These are phyloP conservation scores for Cladobotryum protrusum DNA, from an alignment of 2,329 filamentous ascomycete species.

Conservation along the genomic window DNA sequence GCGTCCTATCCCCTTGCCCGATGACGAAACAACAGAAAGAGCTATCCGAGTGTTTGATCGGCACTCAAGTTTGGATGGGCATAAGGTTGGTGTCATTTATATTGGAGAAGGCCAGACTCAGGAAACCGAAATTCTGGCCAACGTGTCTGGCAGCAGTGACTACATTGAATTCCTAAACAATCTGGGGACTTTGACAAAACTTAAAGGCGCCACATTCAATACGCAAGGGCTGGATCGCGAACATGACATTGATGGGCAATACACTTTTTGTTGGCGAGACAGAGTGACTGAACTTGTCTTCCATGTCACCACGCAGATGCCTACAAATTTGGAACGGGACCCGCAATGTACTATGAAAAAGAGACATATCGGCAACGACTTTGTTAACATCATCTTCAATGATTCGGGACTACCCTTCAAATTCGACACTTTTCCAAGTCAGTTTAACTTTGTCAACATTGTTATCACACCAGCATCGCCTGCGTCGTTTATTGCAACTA, in stretches of 20 bases:
- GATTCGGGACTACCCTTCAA: conserved; percentile 84
- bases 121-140: conserved; percentile 80
- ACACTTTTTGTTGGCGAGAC: conserved; percentile 91
- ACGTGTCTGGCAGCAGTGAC: conserved; percentile 77
- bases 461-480: conserved; percentile 85
- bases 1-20: conserved; percentile 70
- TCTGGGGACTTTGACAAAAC: conserved; percentile 71
- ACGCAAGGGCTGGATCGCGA: conserved; percentile 82
- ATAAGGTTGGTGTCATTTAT: conserved; percentile 93
- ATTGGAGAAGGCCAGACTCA: conserved; percentile 79
- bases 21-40: conserved; percentile 61
- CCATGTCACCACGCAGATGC: conserved; percentile 97
- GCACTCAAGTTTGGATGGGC: conserved; percentile 83
- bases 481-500: conserved; percentile 64
- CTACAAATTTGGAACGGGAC: conserved; percentile 72
- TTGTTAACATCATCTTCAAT: conserved; percentile 97
- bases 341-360: conserved; percentile 79
- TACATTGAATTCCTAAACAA: conserved; percentile 80
- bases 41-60: conserved; percentile 79
- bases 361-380: conserved; percentile 92
- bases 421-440: conserved; percentile 87
- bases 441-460: conserved; percentile 96
- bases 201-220: conserved; percentile 83
- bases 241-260: conserved; percentile 74
- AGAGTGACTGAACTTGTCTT: conserved; percentile 92